Conservation (phyloP, 2,329 filamentous ascomycete species). For the Ampelomyces quisqualis region DNA sequence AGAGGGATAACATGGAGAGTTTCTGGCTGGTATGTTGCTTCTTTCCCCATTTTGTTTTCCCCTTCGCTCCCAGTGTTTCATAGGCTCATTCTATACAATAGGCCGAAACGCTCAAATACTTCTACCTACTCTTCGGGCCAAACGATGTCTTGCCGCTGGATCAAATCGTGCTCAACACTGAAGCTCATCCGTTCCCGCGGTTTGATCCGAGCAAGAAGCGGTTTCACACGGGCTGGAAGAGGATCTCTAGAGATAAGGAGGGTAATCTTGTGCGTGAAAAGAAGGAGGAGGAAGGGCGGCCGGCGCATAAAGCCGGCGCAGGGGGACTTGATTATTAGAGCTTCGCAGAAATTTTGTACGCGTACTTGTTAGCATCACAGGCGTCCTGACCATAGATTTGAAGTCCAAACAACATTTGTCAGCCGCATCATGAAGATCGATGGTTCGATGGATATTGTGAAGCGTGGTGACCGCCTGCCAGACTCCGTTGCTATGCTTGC, state of each 20-base stretch:
- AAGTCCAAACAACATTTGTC: background rate
- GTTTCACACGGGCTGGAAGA: constrained; percentile 79
- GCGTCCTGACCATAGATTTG: no score
- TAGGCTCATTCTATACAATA: constrained; percentile 39
- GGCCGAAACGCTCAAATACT: constrained; percentile 97
- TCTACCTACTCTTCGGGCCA: constrained; percentile 90
- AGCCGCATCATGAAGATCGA: background rate
- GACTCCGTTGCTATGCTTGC: constrained; percentile 1
- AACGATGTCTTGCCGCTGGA: constrained; percentile 80
- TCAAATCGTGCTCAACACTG: constrained; percentile 90
- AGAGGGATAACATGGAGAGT: constrained; percentile 93
- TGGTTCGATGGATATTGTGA: no score
- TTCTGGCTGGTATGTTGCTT: constrained; percentile 82
- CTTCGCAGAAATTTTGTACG: background rate
- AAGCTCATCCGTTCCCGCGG: constrained; percentile 84
- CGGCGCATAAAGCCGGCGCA: background rate
- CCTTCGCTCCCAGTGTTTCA: background rate
- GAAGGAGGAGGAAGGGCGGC: constrained; percentile 4
- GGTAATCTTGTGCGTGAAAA: constrained; percentile 29
- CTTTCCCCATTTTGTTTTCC: background rate
- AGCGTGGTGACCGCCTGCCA: no score
- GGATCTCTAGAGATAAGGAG: constrained; percentile 58
- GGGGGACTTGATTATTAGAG: background rate
- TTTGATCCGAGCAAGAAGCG: constrained; percentile 74
- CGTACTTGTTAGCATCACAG: constrained; percentile 1